A percentile compares a stretch with the other conserved stretches of the same genome.
Conservation (phyloP, 2,329 filamentous ascomycete genomes). For the Cyphellophora attinorum region DNA sequence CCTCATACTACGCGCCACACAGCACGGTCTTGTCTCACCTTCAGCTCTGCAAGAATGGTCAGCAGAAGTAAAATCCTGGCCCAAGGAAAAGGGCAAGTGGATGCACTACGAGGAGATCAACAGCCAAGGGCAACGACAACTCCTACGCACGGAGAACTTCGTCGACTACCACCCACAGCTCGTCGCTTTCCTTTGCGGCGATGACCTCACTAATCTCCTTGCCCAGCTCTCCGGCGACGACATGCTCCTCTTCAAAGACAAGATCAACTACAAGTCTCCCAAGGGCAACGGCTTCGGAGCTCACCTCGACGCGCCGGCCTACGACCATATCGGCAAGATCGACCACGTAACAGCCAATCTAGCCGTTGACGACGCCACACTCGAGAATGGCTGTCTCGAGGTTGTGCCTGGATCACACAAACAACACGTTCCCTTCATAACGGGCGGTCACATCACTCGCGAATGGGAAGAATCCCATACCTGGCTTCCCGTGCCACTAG, state of each 20-base stretch:
- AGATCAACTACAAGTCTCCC: conserved; percentile 28
- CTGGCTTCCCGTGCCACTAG: conserved; percentile 23
- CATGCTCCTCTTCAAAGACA: conserved; percentile 28
- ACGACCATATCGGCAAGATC: conserved; percentile 25
- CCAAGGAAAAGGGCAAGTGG: conserved; percentile 23
- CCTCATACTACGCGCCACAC: conserved; percentile 18
- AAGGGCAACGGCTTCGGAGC: conserved; percentile 25
- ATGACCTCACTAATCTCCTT: conserved; percentile 20
- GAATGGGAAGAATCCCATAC: conserved; percentile 23
- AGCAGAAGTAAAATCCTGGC: conserved; percentile 21
- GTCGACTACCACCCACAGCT: conserved; percentile 22
- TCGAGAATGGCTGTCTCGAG: conserved; percentile 25
- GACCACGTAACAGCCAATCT: conserved; percentile 27
- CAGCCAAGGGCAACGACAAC: conserved; percentile 21
- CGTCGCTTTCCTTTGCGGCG: conserved; percentile 20
- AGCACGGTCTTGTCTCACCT: conserved; percentile 22
- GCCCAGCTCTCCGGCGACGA: conserved; percentile 21
- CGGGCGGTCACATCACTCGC: conserved; percentile 22
- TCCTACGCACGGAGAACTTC: conserved; percentile 27
- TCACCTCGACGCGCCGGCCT: conserved; percentile 27
- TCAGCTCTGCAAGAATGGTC: conserved; percentile 19
- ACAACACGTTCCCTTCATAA: conserved; percentile 24
- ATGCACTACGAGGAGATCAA: conserved; percentile 26
- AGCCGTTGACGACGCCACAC: conserved; percentile 23
- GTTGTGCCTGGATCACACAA: conserved; percentile 25